A percentile compares a stretch with the other conserved stretches of the same genome.
These are phyloP conservation scores for Pseudogymnoascus pannorum DNA, from an alignment of 2,329 filamentous ascomycete genomes.

Conservation along the genomic window DNA sequence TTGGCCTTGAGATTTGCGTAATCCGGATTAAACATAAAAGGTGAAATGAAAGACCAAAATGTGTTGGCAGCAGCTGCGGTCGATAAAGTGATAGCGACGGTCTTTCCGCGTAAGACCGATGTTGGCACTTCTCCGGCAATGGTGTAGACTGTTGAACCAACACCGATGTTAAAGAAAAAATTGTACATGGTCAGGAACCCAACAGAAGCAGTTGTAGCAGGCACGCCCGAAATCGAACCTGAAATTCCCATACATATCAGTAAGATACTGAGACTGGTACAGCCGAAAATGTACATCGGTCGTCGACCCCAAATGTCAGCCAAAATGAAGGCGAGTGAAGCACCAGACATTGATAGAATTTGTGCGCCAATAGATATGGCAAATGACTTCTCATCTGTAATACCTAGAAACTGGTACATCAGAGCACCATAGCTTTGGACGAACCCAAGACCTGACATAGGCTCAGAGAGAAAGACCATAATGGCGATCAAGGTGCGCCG, in stretches of 20 bases:
- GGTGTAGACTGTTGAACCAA: constrained; percentile 22
- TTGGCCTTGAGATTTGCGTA: constrained; percentile 34
- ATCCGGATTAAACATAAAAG: constrained; percentile 33
- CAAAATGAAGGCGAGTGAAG: not conserved
- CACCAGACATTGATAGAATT: not conserved
- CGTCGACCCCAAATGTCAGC: constrained; percentile 21
- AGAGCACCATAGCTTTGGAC: constrained; percentile 18
- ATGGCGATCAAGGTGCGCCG: constrained; percentile 18
- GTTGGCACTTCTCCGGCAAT: constrained; percentile 22
- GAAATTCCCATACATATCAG: constrained; percentile 28
- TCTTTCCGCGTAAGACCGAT: constrained; percentile 21
- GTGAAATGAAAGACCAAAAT: constrained; percentile 32
- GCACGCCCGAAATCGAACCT: constrained; percentile 15
- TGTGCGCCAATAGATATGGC: constrained; percentile 22
- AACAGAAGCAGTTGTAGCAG: constrained; percentile 21
- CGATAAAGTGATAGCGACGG: constrained; percentile 18
- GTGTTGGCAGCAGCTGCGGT: constrained; percentile 16
- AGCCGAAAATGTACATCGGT: constrained; percentile 26
- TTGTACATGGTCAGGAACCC: constrained; percentile 5
- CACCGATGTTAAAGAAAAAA: constrained; percentile 14
- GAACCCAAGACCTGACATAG: constrained; percentile 19
- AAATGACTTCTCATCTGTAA: constrained; percentile 26
- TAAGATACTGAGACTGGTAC: constrained; percentile 18
- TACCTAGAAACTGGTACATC: constrained; percentile 28
- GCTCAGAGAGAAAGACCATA: constrained; percentile 20